Evolutionary conservation across 345 rosid species (phyloP).

Genomic region (Chamaenerion angustifolium): DNA sequence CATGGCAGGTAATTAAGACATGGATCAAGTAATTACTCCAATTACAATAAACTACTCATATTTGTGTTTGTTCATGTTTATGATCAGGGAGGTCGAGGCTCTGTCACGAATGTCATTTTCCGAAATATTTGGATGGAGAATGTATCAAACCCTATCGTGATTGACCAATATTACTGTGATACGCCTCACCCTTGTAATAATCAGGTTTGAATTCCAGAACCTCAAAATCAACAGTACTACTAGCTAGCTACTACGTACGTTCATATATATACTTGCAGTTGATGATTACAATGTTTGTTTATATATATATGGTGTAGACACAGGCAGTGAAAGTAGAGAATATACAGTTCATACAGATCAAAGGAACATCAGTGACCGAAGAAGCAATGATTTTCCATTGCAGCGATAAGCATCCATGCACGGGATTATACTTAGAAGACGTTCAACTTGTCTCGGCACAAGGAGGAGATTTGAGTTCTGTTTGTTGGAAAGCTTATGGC

Average conservation of each 20-base stretch:
- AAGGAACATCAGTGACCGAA: conserved; percentile 70
- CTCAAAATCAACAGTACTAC: not conserved
- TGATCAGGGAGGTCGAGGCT: conserved; percentile 70
- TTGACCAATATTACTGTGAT: conserved; percentile 85
- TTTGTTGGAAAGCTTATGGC: conserved; percentile 80
- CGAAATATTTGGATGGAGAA: conserved; percentile 55
- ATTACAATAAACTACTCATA: conserved; percentile 1
- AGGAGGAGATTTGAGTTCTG: conserved; percentile 28
- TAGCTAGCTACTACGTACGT: no score
- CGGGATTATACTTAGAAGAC: conserved; percentile 48
- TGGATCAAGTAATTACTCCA: not conserved
- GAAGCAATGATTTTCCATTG: conserved; percentile 61
- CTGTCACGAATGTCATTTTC: conserved; percentile 44
- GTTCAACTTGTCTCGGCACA: conserved; percentile 30
- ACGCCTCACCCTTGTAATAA: conserved; percentile 54
- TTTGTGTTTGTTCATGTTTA: conserved; percentile 2
- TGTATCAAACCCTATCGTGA: conserved; percentile 73
- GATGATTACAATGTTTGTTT: not conserved
- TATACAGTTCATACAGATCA: conserved; percentile 38
- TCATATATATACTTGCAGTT: not conserved
- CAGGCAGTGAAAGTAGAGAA: conserved; percentile 53
- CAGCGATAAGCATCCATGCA: conserved; percentile 53
- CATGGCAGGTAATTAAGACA: conserved; percentile 63
- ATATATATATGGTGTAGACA: conserved; percentile 36
- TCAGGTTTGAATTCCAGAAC: conserved; percentile 36